Conservation (phyloP, 768 basidiomycete genomes). For the Naematelia aurantialba region DNA sequence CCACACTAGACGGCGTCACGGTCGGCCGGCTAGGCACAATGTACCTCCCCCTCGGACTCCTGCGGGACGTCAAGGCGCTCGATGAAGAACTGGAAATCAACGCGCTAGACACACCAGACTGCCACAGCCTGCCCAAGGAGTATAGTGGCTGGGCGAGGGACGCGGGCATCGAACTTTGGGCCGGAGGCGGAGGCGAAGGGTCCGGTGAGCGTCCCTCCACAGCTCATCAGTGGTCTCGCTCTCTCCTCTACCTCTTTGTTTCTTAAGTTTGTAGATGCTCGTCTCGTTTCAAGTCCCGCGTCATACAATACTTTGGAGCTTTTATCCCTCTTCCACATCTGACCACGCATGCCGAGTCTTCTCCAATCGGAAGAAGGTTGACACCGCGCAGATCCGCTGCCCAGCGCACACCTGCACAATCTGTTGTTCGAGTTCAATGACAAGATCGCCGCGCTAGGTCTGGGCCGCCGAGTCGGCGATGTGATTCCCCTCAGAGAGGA, state of each 20-base stretch:
- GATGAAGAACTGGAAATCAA: constrained; percentile 28
- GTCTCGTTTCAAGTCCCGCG: neutral
- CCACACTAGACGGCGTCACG: constrained; percentile 2
- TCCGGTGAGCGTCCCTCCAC: constrained; percentile 34
- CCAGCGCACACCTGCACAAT: constrained; percentile 45
- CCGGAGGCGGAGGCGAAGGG: constrained; percentile 48
- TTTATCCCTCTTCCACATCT: neutral
- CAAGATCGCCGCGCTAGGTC: constrained; percentile 6
- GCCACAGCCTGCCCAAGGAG: constrained; percentile 45
- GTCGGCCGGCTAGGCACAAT: constrained; percentile 39
- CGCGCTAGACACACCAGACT: constrained; percentile 48
- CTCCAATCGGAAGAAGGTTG: neutral
- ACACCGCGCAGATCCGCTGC: constrained; percentile 37
- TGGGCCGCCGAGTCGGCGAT: neutral
- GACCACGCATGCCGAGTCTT: neutral
- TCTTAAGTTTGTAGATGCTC: neutral
- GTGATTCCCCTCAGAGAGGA: constrained; percentile 28
- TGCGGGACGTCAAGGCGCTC: constrained; percentile 8
- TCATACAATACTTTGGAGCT: neutral
- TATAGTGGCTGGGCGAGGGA: constrained; percentile 38
- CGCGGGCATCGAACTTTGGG: constrained; percentile 44
- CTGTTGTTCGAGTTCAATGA: constrained; percentile 41
- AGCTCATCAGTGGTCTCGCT: neutral
- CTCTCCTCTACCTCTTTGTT: neutral
- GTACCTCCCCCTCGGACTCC: constrained; percentile 33